These are phyloP conservation scores for Leccinum disarticulatum DNA, from an alignment of 768 basidiomycete species.

Conservation along the genomic window DNA sequence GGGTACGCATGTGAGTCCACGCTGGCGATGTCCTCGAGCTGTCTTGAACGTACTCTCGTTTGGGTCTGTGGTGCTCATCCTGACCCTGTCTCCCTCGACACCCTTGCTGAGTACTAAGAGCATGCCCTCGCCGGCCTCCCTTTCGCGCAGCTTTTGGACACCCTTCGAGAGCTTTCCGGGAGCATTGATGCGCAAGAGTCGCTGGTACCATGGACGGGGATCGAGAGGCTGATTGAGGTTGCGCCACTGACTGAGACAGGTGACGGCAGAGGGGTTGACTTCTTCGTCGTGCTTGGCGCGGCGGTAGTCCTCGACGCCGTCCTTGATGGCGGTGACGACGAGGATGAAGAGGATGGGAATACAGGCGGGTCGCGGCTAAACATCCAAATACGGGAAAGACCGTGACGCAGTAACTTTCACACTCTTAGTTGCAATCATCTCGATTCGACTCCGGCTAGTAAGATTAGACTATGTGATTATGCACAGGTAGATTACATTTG, in stretches of 20 bases:
- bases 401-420: constrained; percentile 29
- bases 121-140: constrained; percentile 70
- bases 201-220: constrained; percentile 69
- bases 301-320: constrained; percentile 95
- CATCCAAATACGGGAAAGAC: constrained; percentile 93
- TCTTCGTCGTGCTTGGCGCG: constrained; percentile 84
- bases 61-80: constrained; percentile 45
- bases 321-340: constrained; percentile 88
- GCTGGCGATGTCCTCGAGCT: constrained; percentile 70
- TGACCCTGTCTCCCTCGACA: constrained; percentile 34
- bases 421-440: background rate
- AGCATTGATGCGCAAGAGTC: constrained; percentile 62
- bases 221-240: constrained; percentile 89
- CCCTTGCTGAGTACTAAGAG: constrained; percentile 58
- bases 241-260: constrained; percentile 83
- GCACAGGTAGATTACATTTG: constrained; percentile 33
- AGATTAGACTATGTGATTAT: constrained; percentile 27
- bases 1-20: constrained; percentile 67
- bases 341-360: constrained; percentile 88
- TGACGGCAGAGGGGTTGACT: constrained; percentile 93
- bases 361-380: constrained; percentile 74
- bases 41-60: constrained; percentile 47
- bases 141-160: constrained; percentile 79
- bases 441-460: constrained; percentile 9
- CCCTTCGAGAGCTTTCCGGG: constrained; percentile 83